phyloP scores from a whole-genome alignment of 371 early-diverging fungal genomes.

The Syncephalastrum racemosum region DNA sequence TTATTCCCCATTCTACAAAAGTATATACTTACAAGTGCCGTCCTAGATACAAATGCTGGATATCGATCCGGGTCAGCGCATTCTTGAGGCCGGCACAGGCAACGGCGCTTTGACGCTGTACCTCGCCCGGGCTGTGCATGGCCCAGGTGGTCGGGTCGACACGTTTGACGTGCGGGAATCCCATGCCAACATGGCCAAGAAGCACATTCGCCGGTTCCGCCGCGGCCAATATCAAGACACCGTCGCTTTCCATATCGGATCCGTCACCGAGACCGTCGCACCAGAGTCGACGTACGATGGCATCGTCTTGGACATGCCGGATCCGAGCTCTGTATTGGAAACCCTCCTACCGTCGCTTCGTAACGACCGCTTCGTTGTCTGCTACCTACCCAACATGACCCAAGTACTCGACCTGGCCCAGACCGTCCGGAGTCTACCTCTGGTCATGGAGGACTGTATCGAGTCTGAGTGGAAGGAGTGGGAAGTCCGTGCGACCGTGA shows the following conservation, averaged over 20 bases:
- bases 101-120: conserved; percentile 72
- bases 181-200: conserved; percentile 54
- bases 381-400: conserved; percentile 79
- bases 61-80: conserved; percentile 57
- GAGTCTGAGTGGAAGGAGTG: conserved; percentile 75
- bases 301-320: conserved; percentile 72
- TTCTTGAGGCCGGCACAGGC: conserved; percentile 79
- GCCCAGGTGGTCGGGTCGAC: conserved; percentile 42
- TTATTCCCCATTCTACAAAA: too few species aligned
- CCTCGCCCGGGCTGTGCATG: conserved; percentile 62
- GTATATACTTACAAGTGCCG: not conserved
- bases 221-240: conserved; percentile 53
- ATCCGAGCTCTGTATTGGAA: conserved; percentile 53
- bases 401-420: conserved; percentile 64
- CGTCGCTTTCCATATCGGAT: conserved; percentile 56
- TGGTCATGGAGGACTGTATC: conserved; percentile 59
- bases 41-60: conserved; percentile 59
- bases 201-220: conserved; percentile 54
- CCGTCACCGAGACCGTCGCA: conserved; percentile 34
- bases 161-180: conserved; percentile 63
- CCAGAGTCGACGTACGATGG: conserved; percentile 55
- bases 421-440: conserved; percentile 42
- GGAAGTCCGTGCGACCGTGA: conserved; percentile 64
- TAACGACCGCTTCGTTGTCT: conserved; percentile 67
- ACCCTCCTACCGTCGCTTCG: conserved; percentile 45